These are phyloP conservation scores for Alternaria postmessia DNA, from an alignment of 2,329 filamentous ascomycete species.

Conservation along the genomic window DNA sequence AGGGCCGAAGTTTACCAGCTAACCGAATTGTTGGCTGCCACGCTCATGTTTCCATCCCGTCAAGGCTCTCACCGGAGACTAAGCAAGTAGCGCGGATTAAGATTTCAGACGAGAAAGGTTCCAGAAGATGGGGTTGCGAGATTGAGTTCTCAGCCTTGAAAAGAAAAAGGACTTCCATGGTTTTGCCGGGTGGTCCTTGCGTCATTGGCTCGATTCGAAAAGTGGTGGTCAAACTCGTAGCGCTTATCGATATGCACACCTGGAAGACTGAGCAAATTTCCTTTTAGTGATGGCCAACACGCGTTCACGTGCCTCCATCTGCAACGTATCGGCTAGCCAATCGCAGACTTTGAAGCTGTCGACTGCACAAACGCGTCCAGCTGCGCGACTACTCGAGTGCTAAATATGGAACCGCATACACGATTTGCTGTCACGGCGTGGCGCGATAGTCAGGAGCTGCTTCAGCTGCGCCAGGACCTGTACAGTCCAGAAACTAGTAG, in stretches of 20 bases:
- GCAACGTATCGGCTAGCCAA: conserved; percentile 17
- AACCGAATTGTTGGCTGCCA: conserved; percentile 7
- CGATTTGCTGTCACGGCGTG: conserved; percentile 53
- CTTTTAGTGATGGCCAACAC: not conserved
- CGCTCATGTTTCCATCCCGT: not conserved
- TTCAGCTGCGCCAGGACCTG: conserved; percentile 70
- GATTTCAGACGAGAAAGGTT: conserved; percentile 15
- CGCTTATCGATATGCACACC: conserved; percentile 4
- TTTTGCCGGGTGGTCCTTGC: not conserved
- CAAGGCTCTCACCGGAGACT: conserved; percentile 7
- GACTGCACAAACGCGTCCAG: not conserved
- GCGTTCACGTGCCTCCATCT: conserved; percentile 16
- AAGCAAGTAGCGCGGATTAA: conserved; percentile 13
- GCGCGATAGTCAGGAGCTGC: conserved; percentile 71
- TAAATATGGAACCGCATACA: conserved; percentile 25
- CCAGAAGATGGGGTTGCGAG: conserved; percentile 9
- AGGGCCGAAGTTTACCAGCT: conserved; percentile 6
- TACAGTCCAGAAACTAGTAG: conserved; percentile 57
- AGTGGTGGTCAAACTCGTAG: not conserved
- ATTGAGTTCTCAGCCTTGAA: not conserved
- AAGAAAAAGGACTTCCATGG: not conserved
- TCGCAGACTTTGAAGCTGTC: conserved; percentile 4
- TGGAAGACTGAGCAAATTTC: conserved; percentile 1
- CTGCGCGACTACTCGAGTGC: conserved; percentile 1
- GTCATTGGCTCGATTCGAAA: conserved; percentile 4